Conservation (phyloP, 129 eudicot species). For the Saussurea involucrata region DNA sequence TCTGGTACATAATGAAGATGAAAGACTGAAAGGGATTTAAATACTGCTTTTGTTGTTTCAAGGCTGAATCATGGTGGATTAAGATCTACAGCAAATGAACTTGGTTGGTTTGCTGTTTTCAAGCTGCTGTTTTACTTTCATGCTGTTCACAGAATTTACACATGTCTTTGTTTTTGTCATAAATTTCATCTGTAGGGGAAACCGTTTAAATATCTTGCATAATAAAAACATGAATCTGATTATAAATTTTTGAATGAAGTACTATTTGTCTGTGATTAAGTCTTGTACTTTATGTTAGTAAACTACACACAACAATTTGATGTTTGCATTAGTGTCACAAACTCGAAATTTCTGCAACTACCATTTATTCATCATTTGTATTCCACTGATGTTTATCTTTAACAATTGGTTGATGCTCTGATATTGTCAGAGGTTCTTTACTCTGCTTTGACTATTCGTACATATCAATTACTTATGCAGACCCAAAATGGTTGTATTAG, state of each 20-base stretch:
- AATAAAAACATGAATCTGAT: not conserved
- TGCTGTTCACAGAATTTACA: not conserved
- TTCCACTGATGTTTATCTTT: not conserved
- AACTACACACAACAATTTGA: not conserved
- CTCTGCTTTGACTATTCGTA: not conserved
- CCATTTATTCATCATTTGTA: not conserved
- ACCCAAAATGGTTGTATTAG: constrained; percentile 97
- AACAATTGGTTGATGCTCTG: constrained; percentile 11
- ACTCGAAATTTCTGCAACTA: not conserved
- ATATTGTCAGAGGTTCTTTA: not conserved
- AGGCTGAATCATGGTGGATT: not conserved
- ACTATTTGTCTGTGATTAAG: not conserved
- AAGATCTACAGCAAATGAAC: not conserved
- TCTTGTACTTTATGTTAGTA: not conserved
- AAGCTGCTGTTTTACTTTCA: not conserved
- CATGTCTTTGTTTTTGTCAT: not conserved
- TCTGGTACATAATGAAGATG: not conserved
- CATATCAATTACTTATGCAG: constrained; percentile 41
- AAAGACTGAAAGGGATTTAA: not conserved
- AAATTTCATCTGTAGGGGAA: not conserved
- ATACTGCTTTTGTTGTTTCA: not conserved
- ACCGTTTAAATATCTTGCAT: not conserved
- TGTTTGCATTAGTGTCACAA: not conserved
- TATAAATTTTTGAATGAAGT: not conserved
- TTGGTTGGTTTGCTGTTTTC: not conserved